Evolutionary conservation across 139 green algal genomes (phyloP).

Genomic region (Volvox reticuliferus): DNA sequence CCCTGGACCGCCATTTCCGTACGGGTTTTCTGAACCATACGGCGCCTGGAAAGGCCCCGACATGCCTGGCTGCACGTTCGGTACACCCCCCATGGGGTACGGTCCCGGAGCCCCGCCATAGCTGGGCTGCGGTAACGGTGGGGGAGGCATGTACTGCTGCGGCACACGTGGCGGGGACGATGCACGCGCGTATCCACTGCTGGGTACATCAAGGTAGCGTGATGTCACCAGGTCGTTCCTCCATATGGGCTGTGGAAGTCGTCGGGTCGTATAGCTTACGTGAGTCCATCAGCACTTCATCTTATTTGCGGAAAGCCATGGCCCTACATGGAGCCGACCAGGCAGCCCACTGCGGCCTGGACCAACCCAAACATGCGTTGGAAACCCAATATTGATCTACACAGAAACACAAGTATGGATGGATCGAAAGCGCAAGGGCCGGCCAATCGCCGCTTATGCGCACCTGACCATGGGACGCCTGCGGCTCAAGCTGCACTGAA

Average conservation of each 20-base stretch:
- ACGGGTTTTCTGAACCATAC: not conserved
- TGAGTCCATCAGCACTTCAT: too few species aligned
- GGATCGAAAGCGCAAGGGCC: not conserved
- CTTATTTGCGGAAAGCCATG: too few species aligned
- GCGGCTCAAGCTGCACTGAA: constrained; percentile 30
- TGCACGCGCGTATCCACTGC: constrained; percentile 41
- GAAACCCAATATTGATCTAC: too few species aligned
- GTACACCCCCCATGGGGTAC: not conserved
- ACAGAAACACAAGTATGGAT: not conserved
- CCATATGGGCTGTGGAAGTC: constrained; percentile 31
- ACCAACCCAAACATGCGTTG: too few species aligned
- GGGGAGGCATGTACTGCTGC: constrained; percentile 27
- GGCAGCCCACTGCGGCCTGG: too few species aligned
- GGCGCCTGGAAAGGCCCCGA: not conserved
- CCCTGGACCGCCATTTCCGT: not conserved
- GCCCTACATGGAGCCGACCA: too few species aligned
- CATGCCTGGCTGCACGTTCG: not conserved
- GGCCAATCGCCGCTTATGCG: not conserved
- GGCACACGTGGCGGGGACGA: not conserved
- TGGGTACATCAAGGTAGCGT: constrained; percentile 55
- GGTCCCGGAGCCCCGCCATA: not conserved
- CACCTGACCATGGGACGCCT: constrained; percentile 8
- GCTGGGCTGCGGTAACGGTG: constrained; percentile 4
- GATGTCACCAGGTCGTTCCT: constrained; percentile 50
- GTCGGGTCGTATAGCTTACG: too few species aligned